These are phyloP conservation scores for Brasenia schreberi DNA, from an alignment of 164 flowering plant genomes.

Conservation along the genomic window DNA sequence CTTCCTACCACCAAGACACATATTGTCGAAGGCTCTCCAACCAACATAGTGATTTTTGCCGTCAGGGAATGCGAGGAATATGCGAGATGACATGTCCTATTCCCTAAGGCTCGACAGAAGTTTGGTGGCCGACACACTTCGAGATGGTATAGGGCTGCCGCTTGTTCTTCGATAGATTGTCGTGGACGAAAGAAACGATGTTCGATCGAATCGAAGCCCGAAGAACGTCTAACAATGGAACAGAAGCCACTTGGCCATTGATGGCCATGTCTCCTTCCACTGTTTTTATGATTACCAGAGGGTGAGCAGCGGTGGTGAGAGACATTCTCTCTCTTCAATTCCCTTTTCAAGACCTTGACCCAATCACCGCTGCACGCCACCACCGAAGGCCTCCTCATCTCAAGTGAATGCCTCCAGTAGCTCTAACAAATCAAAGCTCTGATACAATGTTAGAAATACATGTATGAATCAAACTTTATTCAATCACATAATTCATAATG, in stretches of 20 bases:
- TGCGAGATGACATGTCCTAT: slow-evolving; percentile 92
- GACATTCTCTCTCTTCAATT: not conserved
- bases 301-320: slow-evolving; percentile 49
- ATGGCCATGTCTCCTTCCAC: slow-evolving; percentile 67
- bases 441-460: too few species aligned
- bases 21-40: slow-evolving; percentile 86
- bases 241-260: slow-evolving; percentile 21
- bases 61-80: slow-evolving; percentile 89
- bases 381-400: too few species aligned
- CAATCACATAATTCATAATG: too few species aligned
- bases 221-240: slow-evolving; percentile 66
- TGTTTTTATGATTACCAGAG: slow-evolving; percentile 49
- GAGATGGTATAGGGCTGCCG: slow-evolving; percentile 75
- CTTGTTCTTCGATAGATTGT: slow-evolving; percentile 63
- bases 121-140: slow-evolving; percentile 69
- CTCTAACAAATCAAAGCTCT: too few species aligned
- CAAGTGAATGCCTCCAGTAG: too few species aligned
- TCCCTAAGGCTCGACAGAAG: slow-evolving; percentile 92
- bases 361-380: too few species aligned
- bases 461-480: too few species aligned
- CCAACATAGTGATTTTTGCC: slow-evolving; percentile 95
- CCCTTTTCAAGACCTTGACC: too few species aligned
- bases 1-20: slow-evolving; percentile 92
- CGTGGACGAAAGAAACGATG: slow-evolving; percentile 61
- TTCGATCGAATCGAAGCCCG: slow-evolving; percentile 75